These are phyloP conservation scores for Papilionanthe hybrid DNA, from an alignment of 116 monocot genomes.

Conservation along the genomic window DNA sequence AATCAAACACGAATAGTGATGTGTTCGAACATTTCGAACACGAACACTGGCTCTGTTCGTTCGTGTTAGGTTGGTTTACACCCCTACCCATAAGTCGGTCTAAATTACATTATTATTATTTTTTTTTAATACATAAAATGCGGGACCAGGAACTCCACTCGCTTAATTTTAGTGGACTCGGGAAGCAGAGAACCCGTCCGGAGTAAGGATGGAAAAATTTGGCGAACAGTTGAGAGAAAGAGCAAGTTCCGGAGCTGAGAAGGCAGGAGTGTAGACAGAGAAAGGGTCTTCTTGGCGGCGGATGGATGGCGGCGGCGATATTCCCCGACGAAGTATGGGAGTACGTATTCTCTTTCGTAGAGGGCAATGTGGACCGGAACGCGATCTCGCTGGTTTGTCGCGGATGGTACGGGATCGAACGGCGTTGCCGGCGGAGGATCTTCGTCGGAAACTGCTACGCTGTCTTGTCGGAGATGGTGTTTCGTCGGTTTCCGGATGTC, in stretches of 20 bases:
- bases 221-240: too few relatives aligned
- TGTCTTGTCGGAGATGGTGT: slow-evolving; percentile 26
- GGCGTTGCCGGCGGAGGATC: slow-evolving; percentile 31
- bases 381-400: slow-evolving; percentile 40
- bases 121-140: too few relatives aligned
- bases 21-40: too few relatives aligned
- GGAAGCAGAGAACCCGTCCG: too few relatives aligned
- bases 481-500: slow-evolving; percentile 36
- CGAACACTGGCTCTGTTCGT: too few relatives aligned
- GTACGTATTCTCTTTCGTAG: slow-evolving; percentile 57
- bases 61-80: too few relatives aligned
- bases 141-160: too few relatives aligned
- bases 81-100: too few relatives aligned
- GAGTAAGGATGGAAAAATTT: too few relatives aligned
- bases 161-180: too few relatives aligned
- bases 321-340: slow-evolving; percentile 76
- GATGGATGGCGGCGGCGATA: slow-evolving; percentile 11
- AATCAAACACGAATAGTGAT: too few relatives aligned
- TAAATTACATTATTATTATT: too few relatives aligned
- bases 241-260: neutral
- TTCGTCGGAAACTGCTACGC: slow-evolving; percentile 77
- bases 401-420: slow-evolving; percentile 44
- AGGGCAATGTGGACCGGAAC: slow-evolving; percentile 37
- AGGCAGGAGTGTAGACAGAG: neutral
- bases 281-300: neutral